Evolutionary conservation across 352 stramenopile species (phyloP).

Genomic region (Phytopythium mirpurense): DNA sequence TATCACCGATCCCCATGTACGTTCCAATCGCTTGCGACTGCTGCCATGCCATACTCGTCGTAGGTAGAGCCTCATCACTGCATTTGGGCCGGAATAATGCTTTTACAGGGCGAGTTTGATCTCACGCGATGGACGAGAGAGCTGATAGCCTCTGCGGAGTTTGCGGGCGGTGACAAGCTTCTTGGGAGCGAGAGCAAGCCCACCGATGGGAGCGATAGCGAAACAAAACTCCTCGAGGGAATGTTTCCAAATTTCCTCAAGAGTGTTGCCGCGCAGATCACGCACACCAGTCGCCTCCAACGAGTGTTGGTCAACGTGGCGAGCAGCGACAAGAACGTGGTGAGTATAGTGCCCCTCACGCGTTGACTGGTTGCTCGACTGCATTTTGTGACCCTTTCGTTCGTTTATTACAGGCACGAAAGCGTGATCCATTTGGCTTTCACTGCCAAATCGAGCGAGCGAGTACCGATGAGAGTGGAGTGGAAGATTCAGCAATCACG

Average conservation of each 20-base stretch:
- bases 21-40: constrained; percentile 7
- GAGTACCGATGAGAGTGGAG: neutral
- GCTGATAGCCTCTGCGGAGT: neutral
- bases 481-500: neutral
- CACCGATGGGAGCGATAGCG: neutral
- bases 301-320: neutral
- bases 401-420: neutral
- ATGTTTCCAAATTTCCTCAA: constrained; percentile 6
- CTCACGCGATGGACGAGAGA: constrained; percentile 1
- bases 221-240: neutral
- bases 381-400: no score
- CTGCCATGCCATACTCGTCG: neutral
- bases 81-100: no score
- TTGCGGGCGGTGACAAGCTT: constrained; percentile 2
- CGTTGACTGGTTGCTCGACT: no score
- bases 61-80: no score
- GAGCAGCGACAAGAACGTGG: neutral
- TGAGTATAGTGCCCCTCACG: no score
- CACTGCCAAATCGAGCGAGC: neutral
- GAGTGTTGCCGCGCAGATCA: neutral
- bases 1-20: constrained; percentile 48
- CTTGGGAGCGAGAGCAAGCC: neutral
- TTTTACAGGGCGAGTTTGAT: constrained; percentile 7
- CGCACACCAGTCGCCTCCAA: constrained; percentile 3
- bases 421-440: neutral